Percentiles rank a stretch among this genome's conserved stretches.
These are phyloP conservation scores for Colletotrichum costaricense DNA, from an alignment of 2,329 filamentous ascomycete genomes.

Conservation along the genomic window DNA sequence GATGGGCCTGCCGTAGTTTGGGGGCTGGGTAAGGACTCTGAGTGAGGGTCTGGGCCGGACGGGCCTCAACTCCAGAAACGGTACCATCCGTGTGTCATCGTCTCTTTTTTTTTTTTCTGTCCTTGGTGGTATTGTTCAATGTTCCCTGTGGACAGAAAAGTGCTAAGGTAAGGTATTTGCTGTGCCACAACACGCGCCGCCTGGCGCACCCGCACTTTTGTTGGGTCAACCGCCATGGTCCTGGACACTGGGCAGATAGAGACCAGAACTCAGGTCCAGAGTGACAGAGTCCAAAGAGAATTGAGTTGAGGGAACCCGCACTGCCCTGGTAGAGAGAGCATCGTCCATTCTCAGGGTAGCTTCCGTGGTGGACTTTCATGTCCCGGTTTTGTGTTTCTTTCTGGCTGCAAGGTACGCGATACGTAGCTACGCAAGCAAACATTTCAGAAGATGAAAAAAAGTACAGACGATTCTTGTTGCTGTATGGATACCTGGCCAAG, in stretches of 20 bases:
- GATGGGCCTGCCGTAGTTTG: background rate
- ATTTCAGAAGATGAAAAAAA: background rate
- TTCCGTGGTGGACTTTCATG: background rate
- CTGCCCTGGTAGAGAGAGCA: background rate
- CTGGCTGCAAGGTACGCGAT: background rate
- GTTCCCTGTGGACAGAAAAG: background rate
- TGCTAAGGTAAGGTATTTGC: background rate
- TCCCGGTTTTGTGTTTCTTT: background rate
- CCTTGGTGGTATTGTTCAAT: background rate
- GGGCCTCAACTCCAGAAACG: background rate
- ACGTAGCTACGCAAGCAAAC: too few species aligned
- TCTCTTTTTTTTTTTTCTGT: background rate
- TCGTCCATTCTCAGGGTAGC: background rate
- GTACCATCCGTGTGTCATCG: constrained; percentile 7
- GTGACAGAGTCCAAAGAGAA: background rate
- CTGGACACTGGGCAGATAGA: too few species aligned
- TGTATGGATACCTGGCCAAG: background rate
- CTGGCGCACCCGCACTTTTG: constrained; percentile 9
- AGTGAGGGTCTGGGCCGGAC: background rate
- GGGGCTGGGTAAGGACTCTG: background rate
- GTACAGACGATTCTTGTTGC: background rate
- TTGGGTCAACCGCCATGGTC: background rate
- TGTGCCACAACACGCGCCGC: constrained; percentile 30
- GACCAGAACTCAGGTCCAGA: too few species aligned
- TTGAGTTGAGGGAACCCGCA: background rate